Evolutionary conservation across 2,329 filamentous ascomycete genomes (phyloP), one percentile per base, ranked within the genome.

Genomic region (Fusarium albosuccineum): DNA sequence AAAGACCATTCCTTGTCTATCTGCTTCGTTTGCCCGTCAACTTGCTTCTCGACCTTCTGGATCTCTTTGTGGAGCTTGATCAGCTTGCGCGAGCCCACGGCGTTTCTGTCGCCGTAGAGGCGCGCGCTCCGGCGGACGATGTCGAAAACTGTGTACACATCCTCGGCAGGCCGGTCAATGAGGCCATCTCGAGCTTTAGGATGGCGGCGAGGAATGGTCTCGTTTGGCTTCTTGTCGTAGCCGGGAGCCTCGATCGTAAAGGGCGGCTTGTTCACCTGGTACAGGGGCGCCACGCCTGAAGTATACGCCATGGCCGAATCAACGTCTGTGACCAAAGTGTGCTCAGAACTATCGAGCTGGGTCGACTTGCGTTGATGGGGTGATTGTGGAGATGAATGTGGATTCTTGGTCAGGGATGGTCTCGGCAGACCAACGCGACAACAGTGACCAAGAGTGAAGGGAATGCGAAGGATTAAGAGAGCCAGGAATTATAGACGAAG

Each of bases 1-100:
- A 90, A 97, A 42, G 89, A 89, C 94, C 94, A 97, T 77, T 94
- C 88, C 86, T 97, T 97, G 61, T 97, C 92, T 17, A 95, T 89
- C 80, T 94, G 87, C 67, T 86, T 83, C 77, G 93, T 86, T 74
- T 91, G 86, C 62, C 93, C 94, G 73, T 97, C 91, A 53, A 97
- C 83, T 42, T 93, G 85, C 85, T 97, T 97, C 83, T 94, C 91
- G 68, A 97, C 82, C 85, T 94, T 94, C 82, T 94, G 96, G 70
- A 86, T 89, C 82, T 97, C 93, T 72, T 88, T 87, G 79, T 97
- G 93, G 22, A 90, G 88, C 79, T 90, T 85, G 79, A 97, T 79
- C 56, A 97, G 85, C 77, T 86, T 90, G 65, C 94, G 89, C 73
- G 85, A 86, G 68, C 91, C 94, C 59, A 92, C 82, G 49, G 89